Base-by-base conservation (phyloP, 305 asterid genomes). In the Monarda citriodora region DNA sequence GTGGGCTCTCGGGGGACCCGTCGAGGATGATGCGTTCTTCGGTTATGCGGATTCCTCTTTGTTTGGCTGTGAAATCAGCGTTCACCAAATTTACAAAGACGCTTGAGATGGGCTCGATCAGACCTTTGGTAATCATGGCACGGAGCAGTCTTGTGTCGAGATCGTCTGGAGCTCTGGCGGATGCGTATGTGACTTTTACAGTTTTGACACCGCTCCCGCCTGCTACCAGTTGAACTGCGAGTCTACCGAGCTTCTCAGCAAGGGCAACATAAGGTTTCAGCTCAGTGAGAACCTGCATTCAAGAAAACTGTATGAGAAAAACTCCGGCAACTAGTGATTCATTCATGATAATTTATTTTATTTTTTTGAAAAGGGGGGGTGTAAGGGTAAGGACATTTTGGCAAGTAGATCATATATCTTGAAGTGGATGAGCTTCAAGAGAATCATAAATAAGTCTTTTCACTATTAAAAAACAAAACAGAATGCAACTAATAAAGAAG, bases 51-150 rank as follows among this genome's bases (percentile, higher is more conserved):
- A 93, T 82, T 1, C 99, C 97, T 69, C 96, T 77, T 61, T 93
- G 96, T 62, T 93, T 93, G 47, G 96, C 99, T 10, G 96, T 86
- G 77, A 85, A 93, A 75, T 93, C 96, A 5, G 99, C 97, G 29
- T 93, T 93, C 60, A 93, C 97, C 54, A 93, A 56, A 72, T 93
- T 93, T 26, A 93, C 88, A 6, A 83, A 82, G 11, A 77, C 83
- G 15, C 77, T 76, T 42, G 99, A 93, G 74, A 93, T 82, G 22
- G 99, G 99, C 77, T 93, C 99, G 13, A 93, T 87, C 31, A 93
- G 78, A 51, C 99, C 99, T 85, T 93, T 90, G 55, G 86, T 93
- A 56, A 93, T 88, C 97, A 87, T 93, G 74, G 99, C 97, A 7
- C 97, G 95, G 9, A 93, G 96, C 62, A 93, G 13, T 22, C 96